Base-by-base conservation (phyloP, 2,329 filamentous ascomycete species). In the Apiospora malaysiana region DNA sequence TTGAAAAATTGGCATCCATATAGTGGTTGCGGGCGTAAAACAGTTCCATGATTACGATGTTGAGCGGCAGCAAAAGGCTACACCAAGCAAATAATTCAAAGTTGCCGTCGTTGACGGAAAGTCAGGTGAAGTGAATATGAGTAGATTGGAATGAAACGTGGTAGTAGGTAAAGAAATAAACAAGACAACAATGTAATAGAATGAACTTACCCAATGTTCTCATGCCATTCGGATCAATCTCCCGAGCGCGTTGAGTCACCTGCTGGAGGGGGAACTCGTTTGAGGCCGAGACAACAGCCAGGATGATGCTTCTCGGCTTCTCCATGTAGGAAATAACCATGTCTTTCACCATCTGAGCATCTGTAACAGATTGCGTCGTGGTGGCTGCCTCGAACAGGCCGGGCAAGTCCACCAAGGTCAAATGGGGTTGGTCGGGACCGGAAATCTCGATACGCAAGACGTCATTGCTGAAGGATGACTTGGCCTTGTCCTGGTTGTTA, bases 331-430 rank as follows among this genome's bases (percentile, higher is more conserved):
- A 78, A 0, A 83, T 73, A 0, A 89, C 85, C 25, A 90, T 77
- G 0, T 81, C 72, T 10, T 80, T 72, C 14, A 90, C 84, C 1
- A 84, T 72, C 3, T 81, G 75, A 0, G 82, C 80, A 63, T 86
- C 85, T 0, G 82, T 82, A 71, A 87, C 83, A 1, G 83, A 77
- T 42, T 82, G 82, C 42, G 80, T 84, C 9, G 82, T 79, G 0
- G 82, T 80, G 1, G 21, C 27, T 12, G 32, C 18, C 16, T 84
- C 79, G 70, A 89, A 86, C 9, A 91, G 77, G 1, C 88, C 88
- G 0, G 88, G 88, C 0, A 90, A 81, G 75, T 90, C 87, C 1
- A 90, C 87, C 40, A 90, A 80, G 0, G 88, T 90, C 16, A 90
- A 79, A 23, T 88, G 83, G 1, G 84, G 84, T 45, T 82, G 81